Percentiles rank a stretch among this genome's conserved stretches.
Conservation (phyloP, 164 flowering plant genomes). For the Litsea cubeba region DNA sequence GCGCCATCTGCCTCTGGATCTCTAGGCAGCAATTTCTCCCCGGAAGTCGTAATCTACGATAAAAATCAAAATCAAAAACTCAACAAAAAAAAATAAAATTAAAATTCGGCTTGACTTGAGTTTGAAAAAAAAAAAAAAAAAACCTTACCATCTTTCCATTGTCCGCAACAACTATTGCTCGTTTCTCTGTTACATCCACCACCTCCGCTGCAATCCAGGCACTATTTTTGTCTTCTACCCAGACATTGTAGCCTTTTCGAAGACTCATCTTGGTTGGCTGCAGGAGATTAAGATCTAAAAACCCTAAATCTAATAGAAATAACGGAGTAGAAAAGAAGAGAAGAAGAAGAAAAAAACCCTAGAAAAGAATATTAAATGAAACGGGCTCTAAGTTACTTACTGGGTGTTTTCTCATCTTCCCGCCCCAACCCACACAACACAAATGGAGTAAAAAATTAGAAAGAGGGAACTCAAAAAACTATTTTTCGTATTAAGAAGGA, state of each 20-base stretch:
- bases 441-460: not conserved
- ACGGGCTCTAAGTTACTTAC: not conserved
- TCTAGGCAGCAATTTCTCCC: constrained; percentile 61
- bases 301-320: constrained; percentile 15
- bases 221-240: constrained; percentile 69
- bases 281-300: constrained; percentile 3
- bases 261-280: constrained; percentile 46
- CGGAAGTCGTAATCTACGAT: constrained; percentile 43
- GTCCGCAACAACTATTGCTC: constrained; percentile 47
- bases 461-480: not conserved
- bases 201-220: constrained; percentile 87
- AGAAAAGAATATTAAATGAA: not conserved
- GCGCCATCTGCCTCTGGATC: constrained; percentile 91
- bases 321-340: constrained; percentile 2
- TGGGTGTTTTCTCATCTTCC: constrained; percentile 16
- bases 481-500: not conserved
- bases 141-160: constrained; percentile 64
- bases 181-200: constrained; percentile 43
- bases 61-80: not conserved
- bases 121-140: not conserved
- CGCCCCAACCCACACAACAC: constrained; percentile 10
- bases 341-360: constrained; percentile 5
- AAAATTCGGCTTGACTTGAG: not conserved
- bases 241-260: constrained; percentile 71
- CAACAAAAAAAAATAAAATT: not conserved